Evolutionary conservation across 208 protist genomes (phyloP).

Genomic region (Naegleria fowleri): DNA sequence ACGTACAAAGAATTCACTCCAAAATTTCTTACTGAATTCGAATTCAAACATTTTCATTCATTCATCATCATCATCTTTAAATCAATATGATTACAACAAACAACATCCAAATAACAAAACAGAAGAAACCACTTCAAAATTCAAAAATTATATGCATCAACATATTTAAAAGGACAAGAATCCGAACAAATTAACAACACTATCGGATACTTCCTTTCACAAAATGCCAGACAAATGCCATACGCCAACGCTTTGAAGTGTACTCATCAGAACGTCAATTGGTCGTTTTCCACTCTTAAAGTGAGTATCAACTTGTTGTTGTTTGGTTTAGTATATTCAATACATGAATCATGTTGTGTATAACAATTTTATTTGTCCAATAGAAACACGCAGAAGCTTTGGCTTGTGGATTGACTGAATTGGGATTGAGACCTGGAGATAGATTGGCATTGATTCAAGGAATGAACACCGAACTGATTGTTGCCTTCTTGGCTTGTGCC

Average conservation of each 20-base stretch:
- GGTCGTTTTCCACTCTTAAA: background rate
- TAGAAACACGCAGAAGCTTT: constrained; percentile 24
- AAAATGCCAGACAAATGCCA: background rate
- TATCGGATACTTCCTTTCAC: constrained; percentile 1
- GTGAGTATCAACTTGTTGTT: background rate
- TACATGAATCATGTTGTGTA: background rate
- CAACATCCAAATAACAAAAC: background rate
- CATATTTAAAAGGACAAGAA: background rate
- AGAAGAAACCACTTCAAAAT: background rate
- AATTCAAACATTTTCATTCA: too few relatives aligned
- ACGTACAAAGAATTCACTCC: too few relatives aligned
- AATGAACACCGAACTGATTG: background rate
- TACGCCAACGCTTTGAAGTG: constrained; percentile 1
- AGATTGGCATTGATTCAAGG: constrained; percentile 19
- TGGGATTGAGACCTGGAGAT: constrained; percentile 16
- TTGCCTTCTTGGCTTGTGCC: background rate
- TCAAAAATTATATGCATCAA: background rate
- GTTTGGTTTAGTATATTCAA: background rate
- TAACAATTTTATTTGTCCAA: background rate
- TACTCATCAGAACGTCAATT: background rate
- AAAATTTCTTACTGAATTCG: too few relatives aligned
- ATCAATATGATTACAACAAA: too few relatives aligned
- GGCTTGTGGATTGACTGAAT: constrained; percentile 2
- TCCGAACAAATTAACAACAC: background rate
- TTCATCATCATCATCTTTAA: background rate